Evolutionary conservation across 768 basidiomycete species (phyloP), one percentile per base, ranked within the genome.

Genomic region (Trametes gibbosa): DNA sequence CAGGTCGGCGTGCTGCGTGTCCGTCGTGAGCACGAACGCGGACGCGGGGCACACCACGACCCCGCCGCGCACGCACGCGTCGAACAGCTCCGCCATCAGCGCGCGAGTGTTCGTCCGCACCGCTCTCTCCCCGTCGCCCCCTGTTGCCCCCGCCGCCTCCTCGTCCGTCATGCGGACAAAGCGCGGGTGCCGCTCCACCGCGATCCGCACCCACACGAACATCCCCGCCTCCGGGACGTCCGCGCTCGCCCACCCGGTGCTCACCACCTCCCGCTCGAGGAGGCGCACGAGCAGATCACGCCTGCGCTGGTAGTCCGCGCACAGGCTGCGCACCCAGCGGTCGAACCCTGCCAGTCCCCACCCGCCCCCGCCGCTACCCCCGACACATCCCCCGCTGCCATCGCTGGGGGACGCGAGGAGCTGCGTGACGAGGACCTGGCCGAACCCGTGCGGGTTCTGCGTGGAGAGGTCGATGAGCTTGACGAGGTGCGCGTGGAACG

Each of bases 191-290:
- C 68, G 68, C 49, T 74, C 65, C 43, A 82, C 59, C 62, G 79
- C 63, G n/a, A 84, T 68, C 54, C 74, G 71, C 61, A 80, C 72
- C 81, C 81, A 83, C 39, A 82, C 70, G 66, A 84, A 84, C 82
- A 84, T 84, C 56, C 82, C 83, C 10, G 77, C 80, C 53, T 77
- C 66, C 5, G 75, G 69, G 4, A 53, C 42, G 27, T 56, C 32
- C 16, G 70, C 65, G 46, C 73, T 71, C 1, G 73, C 76, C 24
- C 70, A 72, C 3, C 69, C 78, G 9, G 61, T 50, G 8, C 51
- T 64, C 23, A 40, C 60, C 25, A 77, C 69, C 45, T 77, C 72
- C 53, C 66, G 63, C 41, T 53, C 61, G 68, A 76, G 77, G 8
- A 70, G 62, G 16, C 72, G 70, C 63, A 81, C 72, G 68, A 82